Percentiles rank a stretch among this genome's conserved stretches.
phyloP scores from a whole-genome alignment of 73 alveolate genomes.

The Blepharisma stoltei region DNA sequence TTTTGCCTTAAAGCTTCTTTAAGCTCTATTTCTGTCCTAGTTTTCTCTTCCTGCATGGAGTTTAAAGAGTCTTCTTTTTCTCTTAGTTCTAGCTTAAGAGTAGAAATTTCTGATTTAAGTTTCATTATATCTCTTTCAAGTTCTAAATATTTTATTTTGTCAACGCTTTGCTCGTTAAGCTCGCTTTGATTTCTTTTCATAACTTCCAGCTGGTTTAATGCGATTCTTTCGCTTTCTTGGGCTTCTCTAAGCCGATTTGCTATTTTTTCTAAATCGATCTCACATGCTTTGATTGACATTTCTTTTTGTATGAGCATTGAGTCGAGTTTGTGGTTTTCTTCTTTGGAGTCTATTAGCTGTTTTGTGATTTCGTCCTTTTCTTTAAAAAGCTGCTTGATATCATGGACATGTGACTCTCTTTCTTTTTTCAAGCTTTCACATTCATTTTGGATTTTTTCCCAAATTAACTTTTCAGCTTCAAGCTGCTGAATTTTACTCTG shows the following conservation, averaged over 20 bases:
- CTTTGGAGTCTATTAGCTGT: constrained; percentile 7
- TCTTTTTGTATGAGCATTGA: not conserved
- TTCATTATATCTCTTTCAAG: constrained; percentile 25
- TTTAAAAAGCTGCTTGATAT: not conserved
- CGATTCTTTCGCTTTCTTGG: not conserved
- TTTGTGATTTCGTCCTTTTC: constrained; percentile 18
- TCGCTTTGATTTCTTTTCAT: not conserved
- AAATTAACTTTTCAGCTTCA: not conserved
- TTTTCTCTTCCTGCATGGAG: not conserved
- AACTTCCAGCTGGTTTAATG: not conserved
- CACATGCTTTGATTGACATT: not conserved
- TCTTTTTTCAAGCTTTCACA: constrained; percentile 18
- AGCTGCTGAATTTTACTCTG: not conserved
- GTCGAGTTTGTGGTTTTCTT: not conserved
- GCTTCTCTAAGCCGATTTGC: constrained; percentile 16
- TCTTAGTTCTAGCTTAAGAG: not conserved
- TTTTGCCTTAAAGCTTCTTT: not conserved
- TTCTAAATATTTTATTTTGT: not conserved
- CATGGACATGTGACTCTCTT: not conserved
- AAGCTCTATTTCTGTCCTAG: not conserved
- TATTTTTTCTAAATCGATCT: not conserved
- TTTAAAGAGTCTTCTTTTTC: constrained; percentile 6
- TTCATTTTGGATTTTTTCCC: not conserved
- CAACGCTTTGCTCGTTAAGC: not conserved
- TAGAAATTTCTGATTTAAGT: not conserved